Percentiles rank a stretch among this genome's conserved stretches.
Evolutionary conservation across 495 filamentous ascomycete genomes (phyloP).

Genomic region (Bacidia gigantensis): DNA sequence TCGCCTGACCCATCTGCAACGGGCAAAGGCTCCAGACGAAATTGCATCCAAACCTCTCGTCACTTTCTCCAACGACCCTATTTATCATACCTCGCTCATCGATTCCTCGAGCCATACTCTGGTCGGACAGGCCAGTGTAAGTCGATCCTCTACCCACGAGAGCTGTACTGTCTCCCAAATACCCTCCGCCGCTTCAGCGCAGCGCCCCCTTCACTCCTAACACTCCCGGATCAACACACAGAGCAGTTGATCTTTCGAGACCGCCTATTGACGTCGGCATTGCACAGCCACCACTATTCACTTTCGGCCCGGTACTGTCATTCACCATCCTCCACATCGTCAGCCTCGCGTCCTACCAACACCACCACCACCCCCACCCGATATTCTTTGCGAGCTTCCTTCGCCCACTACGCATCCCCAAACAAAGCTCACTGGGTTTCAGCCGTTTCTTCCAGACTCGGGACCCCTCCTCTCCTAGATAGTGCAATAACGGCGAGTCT

Average conservation of each 20-base stretch:
- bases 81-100: too few species aligned
- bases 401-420: constrained; percentile 44
- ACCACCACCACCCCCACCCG: neutral
- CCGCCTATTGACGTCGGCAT: neutral
- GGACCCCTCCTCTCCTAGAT: constrained; percentile 35
- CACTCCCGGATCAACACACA: neutral
- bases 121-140: too few species aligned
- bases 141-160: too few species aligned
- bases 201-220: neutral
- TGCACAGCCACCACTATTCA: neutral
- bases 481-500: constrained; percentile 13
- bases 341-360: neutral
- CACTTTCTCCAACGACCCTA: neutral
- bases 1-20: constrained; percentile 2
- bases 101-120: too few species aligned
- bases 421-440: constrained; percentile 23
- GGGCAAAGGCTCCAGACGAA: neutral
- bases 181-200: neutral
- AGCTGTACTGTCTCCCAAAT: neutral
- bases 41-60: neutral
- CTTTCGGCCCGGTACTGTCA: neutral
- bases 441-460: constrained; percentile 33
- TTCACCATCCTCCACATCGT: neutral
- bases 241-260: neutral
- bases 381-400: constrained; percentile 18